Evolutionary conservation across 179 eudicot species (phyloP), one percentile per base, ranked within the genome.

Genomic region (Silene coronaria): DNA sequence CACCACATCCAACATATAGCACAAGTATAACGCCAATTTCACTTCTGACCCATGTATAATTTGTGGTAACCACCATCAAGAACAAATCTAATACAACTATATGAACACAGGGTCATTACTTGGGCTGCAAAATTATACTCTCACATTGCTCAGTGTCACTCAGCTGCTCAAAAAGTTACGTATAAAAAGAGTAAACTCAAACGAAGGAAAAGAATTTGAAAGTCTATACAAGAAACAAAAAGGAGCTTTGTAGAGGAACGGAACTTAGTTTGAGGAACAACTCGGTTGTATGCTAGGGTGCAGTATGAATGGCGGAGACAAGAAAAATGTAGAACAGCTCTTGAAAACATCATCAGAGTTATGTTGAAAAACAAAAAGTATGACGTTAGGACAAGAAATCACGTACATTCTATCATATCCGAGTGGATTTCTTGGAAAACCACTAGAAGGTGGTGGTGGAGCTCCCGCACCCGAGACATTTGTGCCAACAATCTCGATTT

Each of bases 361-460:
- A 26, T 24, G 6, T 2, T 16, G 0, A 51, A 11, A 48, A 58
- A 72, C 23, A 26, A 63, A 10, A 12, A 27, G 53, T 27, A 71
- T 3, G n/a, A 38, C 11, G 28, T 55, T 58, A 23, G 32, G 48
- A 6, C 11, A 8, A 46, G 13, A 6, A 68, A 55, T 32, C 19
- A 36, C 19, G 51, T 79, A 82, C 82, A 82, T 61, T 55, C 82
- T 79, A 22, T 73, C 65, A 46, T 36, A 62, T 13, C 80, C 73
- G 26, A 34, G 45, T 67, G 82, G 89, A 92, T 88, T 87, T 82
- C 96, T 82, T 51, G 87, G 82, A 84, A 71, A 78, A 3, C 82
- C 85, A 81, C 71, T 83, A 32, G 79, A 51, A 82, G 73, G 82
- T 60, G 79, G 79, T 7, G 67, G 77, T 16, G 62, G 51, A n/a